phyloP scores from a whole-genome alignment of 257 asterid genomes.

The Mitragyna speciosa region DNA sequence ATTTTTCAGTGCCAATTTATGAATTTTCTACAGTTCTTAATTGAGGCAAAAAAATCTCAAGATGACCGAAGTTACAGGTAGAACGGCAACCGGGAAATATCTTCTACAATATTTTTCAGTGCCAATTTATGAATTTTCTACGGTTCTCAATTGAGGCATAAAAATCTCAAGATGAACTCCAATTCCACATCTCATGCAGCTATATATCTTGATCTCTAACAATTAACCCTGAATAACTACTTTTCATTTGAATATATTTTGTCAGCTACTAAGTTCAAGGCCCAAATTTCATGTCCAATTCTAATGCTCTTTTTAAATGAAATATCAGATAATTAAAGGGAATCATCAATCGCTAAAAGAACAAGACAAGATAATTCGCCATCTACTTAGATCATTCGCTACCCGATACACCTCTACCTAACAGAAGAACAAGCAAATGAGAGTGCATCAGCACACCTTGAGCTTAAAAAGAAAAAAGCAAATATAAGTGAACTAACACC shows the following conservation, averaged over 20 bases:
- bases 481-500: neutral
- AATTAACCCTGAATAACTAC: neutral
- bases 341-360: neutral
- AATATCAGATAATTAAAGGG: neutral
- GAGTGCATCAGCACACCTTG: neutral
- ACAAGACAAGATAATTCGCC: neutral
- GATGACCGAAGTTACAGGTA: neutral
- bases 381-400: neutral
- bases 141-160: neutral
- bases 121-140: neutral
- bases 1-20: neutral
- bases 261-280: neutral
- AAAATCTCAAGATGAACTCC: conserved; percentile 1
- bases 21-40: neutral
- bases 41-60: neutral
- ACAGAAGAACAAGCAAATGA: conserved; percentile 3
- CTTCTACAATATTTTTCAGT: neutral
- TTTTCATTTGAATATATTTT: neutral
- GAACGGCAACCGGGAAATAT: neutral
- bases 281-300: neutral
- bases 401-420: neutral
- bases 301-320: neutral
- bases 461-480: neutral
- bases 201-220: neutral
- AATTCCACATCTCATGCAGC: neutral